Percentiles rank a stretch among this genome's conserved stretches.
phyloP scores from a whole-genome alignment of 495 filamentous ascomycete species.

The Tetracladium marchalianum region DNA sequence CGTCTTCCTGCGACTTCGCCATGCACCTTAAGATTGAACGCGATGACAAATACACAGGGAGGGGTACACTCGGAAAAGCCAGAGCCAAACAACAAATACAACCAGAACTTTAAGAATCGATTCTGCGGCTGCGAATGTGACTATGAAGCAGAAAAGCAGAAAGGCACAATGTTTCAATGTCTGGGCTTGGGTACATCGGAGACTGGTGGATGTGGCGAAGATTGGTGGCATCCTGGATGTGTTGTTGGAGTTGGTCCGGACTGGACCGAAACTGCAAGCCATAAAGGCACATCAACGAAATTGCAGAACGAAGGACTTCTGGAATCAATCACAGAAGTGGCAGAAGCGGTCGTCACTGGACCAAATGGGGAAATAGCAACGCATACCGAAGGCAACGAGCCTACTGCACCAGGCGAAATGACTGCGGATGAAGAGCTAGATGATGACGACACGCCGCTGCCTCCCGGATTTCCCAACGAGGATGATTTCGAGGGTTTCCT shows the following conservation, averaged over 20 bases:
- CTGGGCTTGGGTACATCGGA: conserved; percentile 56
- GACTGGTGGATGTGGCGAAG: conserved; percentile 86
- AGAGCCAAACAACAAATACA: conserved; percentile 71
- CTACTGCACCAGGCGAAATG: conserved; percentile 2
- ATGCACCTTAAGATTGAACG: conserved; percentile 70
- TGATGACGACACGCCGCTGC: conserved; percentile 46
- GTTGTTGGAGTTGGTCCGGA: conserved; percentile 63
- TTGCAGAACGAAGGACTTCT: conserved; percentile 12
- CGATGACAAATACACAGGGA: conserved; percentile 62
- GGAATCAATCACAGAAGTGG: conserved; percentile 16
- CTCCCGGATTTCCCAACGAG: conserved; percentile 78
- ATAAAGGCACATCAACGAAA: conserved; percentile 20
- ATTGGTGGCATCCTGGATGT: conserved; percentile 98
- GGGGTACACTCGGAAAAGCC: conserved; percentile 64
- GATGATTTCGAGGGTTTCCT: conserved; percentile 83
- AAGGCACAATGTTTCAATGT: conserved; percentile 99
- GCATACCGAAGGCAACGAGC: conserved; percentile 3
- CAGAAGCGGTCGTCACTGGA: conserved; percentile 8
- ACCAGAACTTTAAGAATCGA: conserved; percentile 85
- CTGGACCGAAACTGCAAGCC: conserved; percentile 43
- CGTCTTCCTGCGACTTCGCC: conserved; percentile 57
- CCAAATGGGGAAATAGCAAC: conserved; percentile 7
- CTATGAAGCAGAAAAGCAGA: conserved; percentile 78
- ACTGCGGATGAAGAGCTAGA: conserved; percentile 18
- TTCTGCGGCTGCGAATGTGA: conserved; percentile 87